Conservation (phyloP, 2,329 filamentous ascomycete species). For the Diaporthe aspalathi region DNA sequence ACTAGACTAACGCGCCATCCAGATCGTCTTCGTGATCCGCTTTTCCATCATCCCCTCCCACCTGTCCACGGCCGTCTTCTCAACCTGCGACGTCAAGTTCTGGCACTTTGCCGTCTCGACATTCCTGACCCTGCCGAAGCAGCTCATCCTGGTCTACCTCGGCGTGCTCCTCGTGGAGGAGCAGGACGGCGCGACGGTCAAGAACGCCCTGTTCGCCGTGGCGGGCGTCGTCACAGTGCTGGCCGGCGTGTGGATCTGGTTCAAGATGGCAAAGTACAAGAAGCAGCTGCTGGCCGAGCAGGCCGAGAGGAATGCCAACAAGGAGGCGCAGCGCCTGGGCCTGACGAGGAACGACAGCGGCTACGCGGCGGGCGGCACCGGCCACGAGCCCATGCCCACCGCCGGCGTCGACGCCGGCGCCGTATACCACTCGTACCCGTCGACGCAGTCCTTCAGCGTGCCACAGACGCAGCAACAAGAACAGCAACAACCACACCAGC, state of each 20-base stretch:
- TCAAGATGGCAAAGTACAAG: conserved; percentile 51
- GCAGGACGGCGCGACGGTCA: conserved; percentile 45
- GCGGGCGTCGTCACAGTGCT: conserved; percentile 51
- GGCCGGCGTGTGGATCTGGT: conserved; percentile 51
- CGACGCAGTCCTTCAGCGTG: conserved; percentile 23
- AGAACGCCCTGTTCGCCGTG: conserved; percentile 50
- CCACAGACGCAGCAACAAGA: conserved; percentile 1
- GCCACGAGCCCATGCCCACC: conserved; percentile 13
- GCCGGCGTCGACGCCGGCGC: neutral
- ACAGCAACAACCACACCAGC: too few species aligned
- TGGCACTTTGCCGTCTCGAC: conserved; percentile 54
- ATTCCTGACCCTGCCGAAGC: conserved; percentile 55
- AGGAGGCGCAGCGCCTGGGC: conserved; percentile 34
- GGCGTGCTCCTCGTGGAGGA: conserved; percentile 51
- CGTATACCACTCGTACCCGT: conserved; percentile 23
- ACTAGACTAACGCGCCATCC: conserved; percentile 30
- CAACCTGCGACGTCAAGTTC: conserved; percentile 55
- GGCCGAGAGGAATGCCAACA: conserved; percentile 40
- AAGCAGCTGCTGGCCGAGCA: conserved; percentile 50
- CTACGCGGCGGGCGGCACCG: neutral
- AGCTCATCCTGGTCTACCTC: conserved; percentile 55
- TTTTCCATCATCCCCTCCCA: conserved; percentile 55
- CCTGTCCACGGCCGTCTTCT: conserved; percentile 57
- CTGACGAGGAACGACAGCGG: conserved; percentile 37
- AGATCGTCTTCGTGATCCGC: conserved; percentile 55